A percentile compares a stretch with the other conserved stretches of the same genome.
Evolutionary conservation across 1,284 basidiomycete genomes (phyloP).

Genomic region (Ustilago nuda): DNA sequence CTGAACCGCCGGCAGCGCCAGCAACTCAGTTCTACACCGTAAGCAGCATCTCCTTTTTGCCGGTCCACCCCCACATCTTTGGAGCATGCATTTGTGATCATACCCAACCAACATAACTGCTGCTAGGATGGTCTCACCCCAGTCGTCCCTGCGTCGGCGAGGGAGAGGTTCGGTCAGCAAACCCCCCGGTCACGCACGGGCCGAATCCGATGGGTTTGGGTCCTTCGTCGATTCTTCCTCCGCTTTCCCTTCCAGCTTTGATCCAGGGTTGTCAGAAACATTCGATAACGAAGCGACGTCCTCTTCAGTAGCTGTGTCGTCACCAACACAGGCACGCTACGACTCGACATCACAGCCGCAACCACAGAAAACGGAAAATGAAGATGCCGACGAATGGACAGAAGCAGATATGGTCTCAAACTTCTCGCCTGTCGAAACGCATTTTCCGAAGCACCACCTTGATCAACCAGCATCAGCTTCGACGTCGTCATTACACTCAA

Average conservation of each 20-base stretch:
- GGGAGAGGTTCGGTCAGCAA: constrained; percentile 43
- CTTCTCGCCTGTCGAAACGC: constrained; percentile 45
- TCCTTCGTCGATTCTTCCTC: constrained; percentile 48
- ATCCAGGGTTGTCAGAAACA: constrained; percentile 26
- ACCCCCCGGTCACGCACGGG: constrained; percentile 22
- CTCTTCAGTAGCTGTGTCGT: constrained; percentile 17
- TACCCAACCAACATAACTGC: background rate
- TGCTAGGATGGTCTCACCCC: constrained; percentile 38
- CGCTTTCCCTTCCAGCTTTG: constrained; percentile 37
- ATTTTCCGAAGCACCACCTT: constrained; percentile 5
- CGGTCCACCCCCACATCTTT: background rate
- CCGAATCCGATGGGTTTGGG: constrained; percentile 48
- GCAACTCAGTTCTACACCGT: background rate
- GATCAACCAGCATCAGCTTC: background rate
- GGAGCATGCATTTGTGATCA: constrained; percentile 16
- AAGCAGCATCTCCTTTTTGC: background rate
- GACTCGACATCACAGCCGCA: constrained; percentile 10
- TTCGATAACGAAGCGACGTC: constrained; percentile 24
- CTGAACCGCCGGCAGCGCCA: constrained; percentile 21
- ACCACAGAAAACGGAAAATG: background rate
- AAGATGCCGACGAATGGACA: constrained; percentile 45
- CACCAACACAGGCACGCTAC: constrained; percentile 16
- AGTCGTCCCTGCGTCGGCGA: constrained; percentile 40
- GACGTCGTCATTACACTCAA: background rate
- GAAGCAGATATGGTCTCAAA: constrained; percentile 52